Evolutionary conservation across 1,284 basidiomycete genomes (phyloP), one percentile per base, ranked within the genome.

Genomic region (Singerocomus inundabilis): DNA sequence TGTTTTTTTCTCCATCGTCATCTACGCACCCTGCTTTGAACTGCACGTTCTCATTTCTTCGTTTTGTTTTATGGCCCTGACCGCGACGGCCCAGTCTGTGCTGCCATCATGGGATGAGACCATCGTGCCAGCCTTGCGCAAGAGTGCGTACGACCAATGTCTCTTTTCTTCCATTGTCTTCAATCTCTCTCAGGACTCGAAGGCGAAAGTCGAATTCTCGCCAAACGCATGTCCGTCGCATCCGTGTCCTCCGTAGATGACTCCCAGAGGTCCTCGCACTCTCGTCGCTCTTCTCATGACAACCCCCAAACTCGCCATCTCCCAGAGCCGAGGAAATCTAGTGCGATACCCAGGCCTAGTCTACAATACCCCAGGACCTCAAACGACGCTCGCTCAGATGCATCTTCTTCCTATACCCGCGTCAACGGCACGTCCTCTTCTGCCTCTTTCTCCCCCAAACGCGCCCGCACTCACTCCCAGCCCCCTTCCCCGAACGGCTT

Each of bases 151-250:
- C 21, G 12, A 30, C 41, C 26, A 26, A 49, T 44, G 9, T 29
- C 18, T 36, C 31, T 33, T 31, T 34, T 35, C 13, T 34, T 33
- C 28, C 35, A n/a, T 29, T 32, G 31, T 28, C 26, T 13, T 40
- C 44, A 35, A 29, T 38, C 59, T 49, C 38, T 57, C 48, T 24
- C 58, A 90, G 88, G 87, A 50, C 77, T 90, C 16, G 81, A 90
- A 68, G 77, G 72, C 55, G 87, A 90, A 71, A 88, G 85, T 60
- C 76, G 80, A 36, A 80, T 80, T 16, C 73, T 90, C 52, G 74
- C 88, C 31, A 82, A 80, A 57, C 82, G 87, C 52, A 81, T 90
- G 65, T 89, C 87, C 46, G 78, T 82, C 53, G 76, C 84, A 28
- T 88, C 87, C 41, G 74, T 87, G 43, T 72, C 75, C 18, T 82